Percentiles rank a stretch among this genome's conserved stretches.
Evolutionary conservation across 2,329 filamentous ascomycete genomes (phyloP).

Genomic region (Cladophialophora chaetospira): DNA sequence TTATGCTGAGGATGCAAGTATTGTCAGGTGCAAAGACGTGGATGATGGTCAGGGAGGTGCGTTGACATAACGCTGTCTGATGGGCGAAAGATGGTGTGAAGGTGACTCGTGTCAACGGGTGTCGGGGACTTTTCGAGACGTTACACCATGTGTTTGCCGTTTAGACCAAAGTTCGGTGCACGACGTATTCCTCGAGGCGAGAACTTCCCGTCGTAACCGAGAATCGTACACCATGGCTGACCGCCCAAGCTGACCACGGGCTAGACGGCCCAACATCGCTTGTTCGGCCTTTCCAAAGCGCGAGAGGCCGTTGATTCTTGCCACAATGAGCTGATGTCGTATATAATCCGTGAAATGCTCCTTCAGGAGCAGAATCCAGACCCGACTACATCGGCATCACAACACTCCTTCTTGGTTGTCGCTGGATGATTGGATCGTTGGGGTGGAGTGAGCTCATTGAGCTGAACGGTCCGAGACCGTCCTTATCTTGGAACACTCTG

Average conservation of each 20-base stretch:
- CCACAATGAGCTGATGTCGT: conserved; percentile 8
- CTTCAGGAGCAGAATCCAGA: neutral
- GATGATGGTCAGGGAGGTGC: too few species aligned
- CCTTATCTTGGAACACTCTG: conserved; percentile 40
- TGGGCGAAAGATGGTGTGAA: too few species aligned
- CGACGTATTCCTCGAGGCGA: neutral
- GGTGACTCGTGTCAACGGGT: too few species aligned
- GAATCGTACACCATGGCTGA: neutral
- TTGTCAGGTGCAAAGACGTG: too few species aligned
- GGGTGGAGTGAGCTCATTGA: conserved; percentile 30
- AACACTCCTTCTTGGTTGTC: conserved; percentile 28
- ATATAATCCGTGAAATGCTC: conserved; percentile 3
- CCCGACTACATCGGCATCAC: conserved; percentile 24
- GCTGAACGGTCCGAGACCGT: conserved; percentile 25
- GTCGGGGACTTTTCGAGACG: too few species aligned
- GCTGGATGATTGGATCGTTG: conserved; percentile 27
- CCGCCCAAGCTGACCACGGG: conserved; percentile 5
- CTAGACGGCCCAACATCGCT: too few species aligned
- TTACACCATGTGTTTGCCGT: neutral
- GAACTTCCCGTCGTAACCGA: neutral
- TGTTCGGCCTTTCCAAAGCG: neutral
- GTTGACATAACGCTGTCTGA: too few species aligned
- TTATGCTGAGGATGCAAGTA: too few species aligned
- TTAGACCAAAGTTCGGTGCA: neutral
- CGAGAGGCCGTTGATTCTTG: neutral